Base-by-base conservation (phyloP, 1,284 basidiomycete species). In the Microbotryum saponariae region DNA sequence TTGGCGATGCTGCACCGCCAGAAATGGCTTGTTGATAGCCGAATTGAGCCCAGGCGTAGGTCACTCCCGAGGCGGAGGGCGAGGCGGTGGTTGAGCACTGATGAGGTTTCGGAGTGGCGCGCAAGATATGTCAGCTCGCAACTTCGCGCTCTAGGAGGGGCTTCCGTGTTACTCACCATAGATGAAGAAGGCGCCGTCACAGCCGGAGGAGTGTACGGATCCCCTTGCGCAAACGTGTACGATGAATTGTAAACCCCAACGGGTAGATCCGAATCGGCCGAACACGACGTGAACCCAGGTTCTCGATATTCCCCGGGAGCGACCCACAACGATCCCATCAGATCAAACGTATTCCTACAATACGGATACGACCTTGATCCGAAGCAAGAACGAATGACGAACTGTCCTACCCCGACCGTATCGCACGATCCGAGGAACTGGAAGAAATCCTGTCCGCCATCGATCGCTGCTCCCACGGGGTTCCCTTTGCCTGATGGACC, bases 181-280 rank as follows among this genome's bases (percentile, higher is more conserved):
- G 71, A 72, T 29, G 71, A 69, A n/a, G 68, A 56, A 4, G 72
- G 72, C 0, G 72, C 60, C 7, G 64, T 60, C 10, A 70, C 68
- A 0, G 72, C 60, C 1, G 63, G 31, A 1, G 72, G 72, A 2
- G 72, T 73, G 20, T 62, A 37, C 44, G 54, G 51, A 50, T 61
- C 56, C 9, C 72, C 72, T 61, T 73, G 72, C 23, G 54, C 48
- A 54, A 73, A 73, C 2, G 72, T 73, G 58, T 69, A 72, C 42
- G 58, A 66, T 21, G 60, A 54, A 51, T 72, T 69, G 68, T 71
- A 72, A 6, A 70, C 69, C 2, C 70, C 72, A 7, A 66, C 63
- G 21, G 71, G 71, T 20, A 68, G 58, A 29, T 68, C 72, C 3
- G 62, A 51, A 48, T 73, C 64, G 16, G 71, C 72, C 16, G 70